Base-by-base conservation (phyloP, 2,329 filamentous ascomycete genomes). In the Penicillium expansum region DNA sequence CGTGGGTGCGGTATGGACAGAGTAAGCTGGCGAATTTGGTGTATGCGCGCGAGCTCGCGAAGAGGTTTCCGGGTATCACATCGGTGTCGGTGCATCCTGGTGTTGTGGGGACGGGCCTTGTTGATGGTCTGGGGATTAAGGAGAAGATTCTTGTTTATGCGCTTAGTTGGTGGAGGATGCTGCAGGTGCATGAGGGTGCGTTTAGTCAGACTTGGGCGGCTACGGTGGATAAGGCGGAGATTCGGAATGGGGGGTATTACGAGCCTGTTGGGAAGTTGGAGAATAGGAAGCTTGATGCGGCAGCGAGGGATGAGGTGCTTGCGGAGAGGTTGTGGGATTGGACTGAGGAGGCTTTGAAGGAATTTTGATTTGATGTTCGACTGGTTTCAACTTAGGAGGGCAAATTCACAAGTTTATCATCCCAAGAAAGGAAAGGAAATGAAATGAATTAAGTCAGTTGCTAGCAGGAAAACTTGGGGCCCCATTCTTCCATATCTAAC, bases 11-110 rank as follows among this genome's bases (percentile, higher is more conserved):
- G 14, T 79, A 79, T 59, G 79, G 76, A 0, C 76, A 80, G 59
- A 75, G 72, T 45, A 82, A 83, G 61, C 66, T 82, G 2, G 80
- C 81, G 0, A 78, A 80, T 57, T 62, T 81, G 5, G 67, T 80
- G 3, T 79, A 76, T 62, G 69, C 76, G 3, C 64, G 67, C 9
- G 72, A 77, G 48, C 63, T 82, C 4, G 73, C 77, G 1, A 60
- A 66, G 33, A 71, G 68, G 11, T 74, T 79, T 48, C 72, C 76
- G 0, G 57, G 64, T 8, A 69, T 80, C 22, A 71, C 67, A 1
- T 63, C 66, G 8, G 68, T 77, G 4, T 62, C 74, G 0, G 57
- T 80, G 1, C 74, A 79, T 54, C 79, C 78, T 0, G 79, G 77
- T 2, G 66, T 74, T 4, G 74, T 79, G 29, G 58, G 62, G 3